Base-by-base conservation (phyloP, 495 filamentous ascomycete genomes). In the Entonaema liquescens region DNA sequence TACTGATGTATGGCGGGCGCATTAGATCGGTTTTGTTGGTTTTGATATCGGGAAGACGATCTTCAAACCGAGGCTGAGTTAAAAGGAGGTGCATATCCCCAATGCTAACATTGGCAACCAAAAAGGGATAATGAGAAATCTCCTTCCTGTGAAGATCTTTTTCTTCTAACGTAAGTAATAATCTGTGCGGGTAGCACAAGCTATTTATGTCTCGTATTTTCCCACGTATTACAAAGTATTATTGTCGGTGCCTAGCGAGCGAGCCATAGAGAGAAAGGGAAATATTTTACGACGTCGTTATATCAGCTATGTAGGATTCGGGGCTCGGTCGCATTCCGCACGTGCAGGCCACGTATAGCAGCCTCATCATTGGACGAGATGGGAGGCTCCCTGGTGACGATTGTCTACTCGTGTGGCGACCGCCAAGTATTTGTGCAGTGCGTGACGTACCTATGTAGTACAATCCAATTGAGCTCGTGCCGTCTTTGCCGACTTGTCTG, bases 401-500 rank as follows among this genome's bases (percentile, higher is more conserved):
- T 59, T 52, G 5, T 63, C 31, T 49, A 54, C 53, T n/a, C 35
- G 53, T 23, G 19, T 33, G 36, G 36, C 36, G 31, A 25, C 5
- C 36, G 70, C 70, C 70, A 72, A 71, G 69, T 40, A 17, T 42
- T 49, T 35, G 49, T 42, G 36, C 59, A 59, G 55, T 67, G 47
- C 26, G 58, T 72, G 70, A 68, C 70, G 70, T n/a, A n/a, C n/a
- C n/a, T n/a, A n/a, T n/a, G n/a, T 68, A 64, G 64, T 54, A 64
- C 64, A 64, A 49, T 25, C 19, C 50, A 53, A 7, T 2, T 23
- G 62, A 47, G 23, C 31, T 61, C 8, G 59, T 72, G 70, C 70
- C 70, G 70, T 60, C 28, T 63, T 68, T 72, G 53, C 70, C 70
- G 70, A 58, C 40, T 36, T 36, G 21, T 15, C 38, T n/a, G 21